phyloP scores from a whole-genome alignment of 2,329 filamentous ascomycete genomes.

The Colletotrichum tabaci region DNA sequence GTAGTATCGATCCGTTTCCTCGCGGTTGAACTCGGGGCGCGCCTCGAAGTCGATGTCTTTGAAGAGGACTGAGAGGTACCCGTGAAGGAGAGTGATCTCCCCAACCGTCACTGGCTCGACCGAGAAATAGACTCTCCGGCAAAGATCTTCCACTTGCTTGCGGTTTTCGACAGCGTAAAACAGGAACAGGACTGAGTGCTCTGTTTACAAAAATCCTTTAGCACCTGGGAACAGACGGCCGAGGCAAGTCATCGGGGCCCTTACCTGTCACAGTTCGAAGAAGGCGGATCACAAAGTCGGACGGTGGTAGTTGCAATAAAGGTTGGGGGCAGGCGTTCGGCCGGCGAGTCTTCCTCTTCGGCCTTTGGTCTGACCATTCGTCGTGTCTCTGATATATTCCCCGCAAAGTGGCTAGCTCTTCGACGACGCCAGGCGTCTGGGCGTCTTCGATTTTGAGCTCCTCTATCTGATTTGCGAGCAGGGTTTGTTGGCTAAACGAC shows the following conservation, averaged over 20 bases:
- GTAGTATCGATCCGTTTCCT: constrained; percentile 33
- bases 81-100: constrained; percentile 42
- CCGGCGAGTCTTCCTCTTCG: neutral
- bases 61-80: constrained; percentile 41
- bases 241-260: neutral
- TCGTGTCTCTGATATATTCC: constrained; percentile 29
- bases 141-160: constrained; percentile 39
- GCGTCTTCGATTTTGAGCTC: constrained; percentile 28
- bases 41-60: constrained; percentile 38
- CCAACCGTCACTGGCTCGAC: constrained; percentile 42
- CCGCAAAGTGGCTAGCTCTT: constrained; percentile 28
- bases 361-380: neutral
- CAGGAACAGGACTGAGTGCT: constrained; percentile 37
- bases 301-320: constrained; percentile 14
- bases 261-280: constrained; percentile 12
- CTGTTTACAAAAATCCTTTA: neutral
- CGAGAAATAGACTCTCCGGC: constrained; percentile 43
- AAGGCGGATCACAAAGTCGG: constrained; percentile 11
- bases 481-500: constrained; percentile 40
- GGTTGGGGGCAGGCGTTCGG: neutral
- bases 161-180: constrained; percentile 42
- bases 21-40: constrained; percentile 28
- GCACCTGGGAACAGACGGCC: neutral
- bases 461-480: constrained; percentile 37
- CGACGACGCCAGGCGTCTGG: constrained; percentile 25